A percentile compares a stretch with the other conserved stretches of the same genome.
phyloP scores from a whole-genome alignment of 768 basidiomycete species.

The Panellus pusillus region DNA sequence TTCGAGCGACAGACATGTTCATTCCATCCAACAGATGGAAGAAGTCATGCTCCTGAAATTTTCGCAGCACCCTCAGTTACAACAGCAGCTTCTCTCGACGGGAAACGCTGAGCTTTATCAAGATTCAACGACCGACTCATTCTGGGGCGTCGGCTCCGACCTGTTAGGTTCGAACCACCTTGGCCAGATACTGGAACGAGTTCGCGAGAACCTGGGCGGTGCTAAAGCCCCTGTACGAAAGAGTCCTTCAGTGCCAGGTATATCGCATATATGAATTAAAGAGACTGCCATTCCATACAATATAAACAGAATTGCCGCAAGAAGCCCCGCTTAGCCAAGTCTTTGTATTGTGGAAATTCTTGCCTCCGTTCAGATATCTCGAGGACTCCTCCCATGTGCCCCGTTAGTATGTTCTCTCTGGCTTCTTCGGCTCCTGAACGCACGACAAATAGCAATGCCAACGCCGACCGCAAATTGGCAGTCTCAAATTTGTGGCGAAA shows the following conservation, averaged over 20 bases:
- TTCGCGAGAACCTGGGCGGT: slow-evolving; percentile 36
- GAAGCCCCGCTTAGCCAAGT: slow-evolving; percentile 15
- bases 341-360: slow-evolving; percentile 14
- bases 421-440: background rate
- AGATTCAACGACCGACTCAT: slow-evolving; percentile 44
- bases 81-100: slow-evolving; percentile 43
- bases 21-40: slow-evolving; percentile 42
- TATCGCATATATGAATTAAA: background rate
- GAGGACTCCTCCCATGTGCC: slow-evolving; percentile 15
- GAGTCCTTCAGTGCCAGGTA: slow-evolving; percentile 14
- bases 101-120: slow-evolving; percentile 50
- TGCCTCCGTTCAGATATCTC: slow-evolving; percentile 20
- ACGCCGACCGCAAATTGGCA: slow-evolving; percentile 19
- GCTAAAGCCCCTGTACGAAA: slow-evolving; percentile 2
- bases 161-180: slow-evolving; percentile 45
- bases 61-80: slow-evolving; percentile 47
- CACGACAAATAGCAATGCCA: slow-evolving; percentile 12
- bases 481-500: slow-evolving; percentile 19
- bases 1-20: background rate
- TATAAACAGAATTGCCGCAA: slow-evolving; percentile 12
- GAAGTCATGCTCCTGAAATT: slow-evolving; percentile 49
- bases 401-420: slow-evolving; percentile 1
- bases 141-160: slow-evolving; percentile 49
- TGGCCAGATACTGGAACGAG: slow-evolving; percentile 41
- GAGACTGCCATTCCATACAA: background rate